Evolutionary conservation across 2,329 filamentous ascomycete species (phyloP), one percentile per base, ranked within the genome.

Genomic region (Penicillium sp.): DNA sequence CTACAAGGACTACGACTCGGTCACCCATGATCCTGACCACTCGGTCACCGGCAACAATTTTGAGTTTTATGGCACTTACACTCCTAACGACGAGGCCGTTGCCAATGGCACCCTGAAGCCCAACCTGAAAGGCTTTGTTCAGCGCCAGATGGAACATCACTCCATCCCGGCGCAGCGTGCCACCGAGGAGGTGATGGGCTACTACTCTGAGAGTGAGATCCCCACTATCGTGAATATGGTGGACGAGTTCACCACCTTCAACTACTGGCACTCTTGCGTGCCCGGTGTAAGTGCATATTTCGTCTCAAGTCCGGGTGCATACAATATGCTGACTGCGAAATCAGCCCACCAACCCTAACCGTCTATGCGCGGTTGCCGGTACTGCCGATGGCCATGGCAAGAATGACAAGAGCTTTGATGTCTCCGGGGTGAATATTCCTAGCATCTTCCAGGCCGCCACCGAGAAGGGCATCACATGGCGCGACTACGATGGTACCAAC

Each of bases 281-380:
- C 63, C 65, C 4, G 66, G 67, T 15, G 64, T 68, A 49, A 53
- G 63, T 65, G n/a, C n/a, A n/a, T n/a, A n/a, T n/a, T n/a, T n/a
- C n/a, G n/a, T n/a, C n/a, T n/a, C n/a, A n/a, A n/a, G n/a, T n/a
- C n/a, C n/a, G n/a, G n/a, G n/a, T n/a, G n/a, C n/a, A n/a, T n/a
- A n/a, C n/a, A n/a, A n/a, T n/a, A n/a, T n/a, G n/a, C n/a, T n/a
- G n/a, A n/a, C n/a, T n/a, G n/a, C n/a, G n/a, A n/a, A n/a, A 9
- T 1, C 31, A 65, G 63, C 67, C 67, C 6, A 70, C 67, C 27
- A 61, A 69, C 53, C 68, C 67, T n/a, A 70, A 70, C 62, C 66
- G 58, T 41, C 53, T 59, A n/a, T 58, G 50, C 17, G 50, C 53
- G 0, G 10, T 57, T 17, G 8, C 58, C 3, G 58, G 58, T 41